phyloP scores from a whole-genome alignment of 1,284 basidiomycete genomes.

The Baeospora myosura region DNA sequence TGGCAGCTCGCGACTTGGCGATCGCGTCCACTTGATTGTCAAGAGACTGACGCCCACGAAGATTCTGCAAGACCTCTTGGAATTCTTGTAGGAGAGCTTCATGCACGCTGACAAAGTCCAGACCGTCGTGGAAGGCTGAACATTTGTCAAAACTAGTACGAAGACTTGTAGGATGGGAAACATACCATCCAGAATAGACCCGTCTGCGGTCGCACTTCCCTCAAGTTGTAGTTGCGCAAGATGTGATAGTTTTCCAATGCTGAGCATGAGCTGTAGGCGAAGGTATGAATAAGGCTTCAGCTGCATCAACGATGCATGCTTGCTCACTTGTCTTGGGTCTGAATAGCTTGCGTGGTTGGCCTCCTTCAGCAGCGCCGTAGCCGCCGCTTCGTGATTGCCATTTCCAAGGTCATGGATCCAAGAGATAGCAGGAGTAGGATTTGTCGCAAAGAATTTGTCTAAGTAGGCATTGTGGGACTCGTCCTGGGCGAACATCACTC shows the following conservation, averaged over 20 bases:
- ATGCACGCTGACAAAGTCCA: slow-evolving; percentile 73
- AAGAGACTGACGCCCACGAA: slow-evolving; percentile 53
- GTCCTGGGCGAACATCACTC: slow-evolving; percentile 71
- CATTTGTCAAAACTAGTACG: neutral
- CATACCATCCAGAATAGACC: slow-evolving; percentile 49
- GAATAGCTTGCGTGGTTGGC: slow-evolving; percentile 53
- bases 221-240: slow-evolving; percentile 66
- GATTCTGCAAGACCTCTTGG: slow-evolving; percentile 35
- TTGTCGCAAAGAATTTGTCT: slow-evolving; percentile 66
- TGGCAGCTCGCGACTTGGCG: slow-evolving; percentile 44
- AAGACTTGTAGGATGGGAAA: neutral
- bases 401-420: slow-evolving; percentile 90
- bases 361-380: slow-evolving; percentile 56
- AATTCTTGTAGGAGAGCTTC: slow-evolving; percentile 56
- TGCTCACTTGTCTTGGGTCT: slow-evolving; percentile 65
- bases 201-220: slow-evolving; percentile 27
- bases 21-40: slow-evolving; percentile 64
- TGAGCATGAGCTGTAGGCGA: slow-evolving; percentile 69
- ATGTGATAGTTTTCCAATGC: slow-evolving; percentile 83
- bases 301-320: neutral
- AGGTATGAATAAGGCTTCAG: too few species aligned
- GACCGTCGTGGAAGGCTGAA: slow-evolving; percentile 62
- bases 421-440: slow-evolving; percentile 61
- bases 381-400: slow-evolving; percentile 59
- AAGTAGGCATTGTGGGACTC: slow-evolving; percentile 57